Evolutionary conservation across 768 basidiomycete genomes (phyloP), one percentile per base, ranked within the genome.

Genomic region (Tylopilus subfusipes): DNA sequence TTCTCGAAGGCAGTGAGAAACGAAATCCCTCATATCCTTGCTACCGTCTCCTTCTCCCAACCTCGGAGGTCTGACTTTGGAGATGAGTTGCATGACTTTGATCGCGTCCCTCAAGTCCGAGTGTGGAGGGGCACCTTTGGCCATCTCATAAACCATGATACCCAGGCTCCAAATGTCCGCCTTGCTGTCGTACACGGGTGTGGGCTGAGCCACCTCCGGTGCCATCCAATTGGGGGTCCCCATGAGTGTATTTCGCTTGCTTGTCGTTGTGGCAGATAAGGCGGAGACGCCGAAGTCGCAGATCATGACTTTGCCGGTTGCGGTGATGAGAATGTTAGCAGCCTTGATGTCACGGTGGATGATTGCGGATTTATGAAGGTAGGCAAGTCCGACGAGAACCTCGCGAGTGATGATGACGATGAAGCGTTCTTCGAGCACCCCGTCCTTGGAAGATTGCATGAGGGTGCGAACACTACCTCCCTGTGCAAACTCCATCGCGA

Each of bases 221-320:
- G 97, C 97, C 97, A 99, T 99, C 96, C 96, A 98, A 68, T 97
- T 93, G 0, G 95, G 96, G 2, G 97, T 98, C 2, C 97, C 97
- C 57, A 95, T 93, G 65, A 98, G 82, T 0, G 97, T 99, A 49
- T 95, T 93, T 22, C 97, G 84, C 70, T 98, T 98, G 69, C 92
- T 93, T 12, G 86, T 84, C 3, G 84, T 78, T 16, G 85, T 90
- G 24, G 84, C 82, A 50, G 98, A 81, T 34, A 97, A 82, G 3
- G 95, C 97, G 5, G 96, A 97, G 44, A 99, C 97, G 27, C 97
- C 97, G 70, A 99, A 99, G 73, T 99, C 97, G 68, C 93, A 96
- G 25, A 99, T 88, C 77, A 97, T 86, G 63, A 98, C 90, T 64
- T 93, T 92, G 14, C 94, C 90, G 0, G 86, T 78, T 8, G 87